Conservation (phyloP, 441 rosid species). For the Euphorbia celastroides region DNA sequence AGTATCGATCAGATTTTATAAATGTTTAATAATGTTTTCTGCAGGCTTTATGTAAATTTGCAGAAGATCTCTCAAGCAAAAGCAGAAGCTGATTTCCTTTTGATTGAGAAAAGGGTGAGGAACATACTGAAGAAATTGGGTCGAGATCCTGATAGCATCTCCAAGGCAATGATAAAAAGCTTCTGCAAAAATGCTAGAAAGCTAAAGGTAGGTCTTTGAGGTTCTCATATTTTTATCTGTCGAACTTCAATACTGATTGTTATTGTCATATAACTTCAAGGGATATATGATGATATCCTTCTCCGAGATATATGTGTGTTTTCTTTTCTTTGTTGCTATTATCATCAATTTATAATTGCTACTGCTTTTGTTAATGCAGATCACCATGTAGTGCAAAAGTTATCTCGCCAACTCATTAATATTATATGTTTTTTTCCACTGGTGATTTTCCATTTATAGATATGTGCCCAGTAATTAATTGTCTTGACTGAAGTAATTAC, state of each 20-base stretch:
- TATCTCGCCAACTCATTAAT: neutral
- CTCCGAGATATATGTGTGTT: neutral
- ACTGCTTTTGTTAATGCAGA: neutral
- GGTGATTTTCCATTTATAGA: slow-evolving; percentile 1
- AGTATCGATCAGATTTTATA: slow-evolving; percentile 4
- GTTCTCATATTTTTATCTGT: neutral
- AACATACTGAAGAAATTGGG: slow-evolving; percentile 62
- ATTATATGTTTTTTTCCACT: neutral
- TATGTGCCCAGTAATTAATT: neutral
- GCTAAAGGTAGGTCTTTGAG: slow-evolving; percentile 50
- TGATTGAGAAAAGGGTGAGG: slow-evolving; percentile 57
- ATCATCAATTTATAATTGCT: too few species aligned
- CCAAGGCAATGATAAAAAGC: slow-evolving; percentile 56
- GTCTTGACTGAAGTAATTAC: slow-evolving; percentile 3
- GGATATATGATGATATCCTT: neutral
- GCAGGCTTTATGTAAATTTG: slow-evolving; percentile 78
- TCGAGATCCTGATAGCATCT: slow-evolving; percentile 57
- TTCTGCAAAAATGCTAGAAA: slow-evolving; percentile 94
- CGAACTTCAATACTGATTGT: neutral
- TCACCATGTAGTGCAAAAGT: neutral
- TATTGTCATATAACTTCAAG: slow-evolving; percentile 1
- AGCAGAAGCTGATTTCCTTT: slow-evolving; percentile 81
- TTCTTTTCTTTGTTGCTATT: neutral
- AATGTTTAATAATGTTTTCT: slow-evolving; percentile 16
- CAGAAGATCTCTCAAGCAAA: slow-evolving; percentile 87